Evolutionary conservation across 768 basidiomycete genomes (phyloP), one percentile per base, ranked within the genome.

Genomic region (Rhizopogon salebrosus): DNA sequence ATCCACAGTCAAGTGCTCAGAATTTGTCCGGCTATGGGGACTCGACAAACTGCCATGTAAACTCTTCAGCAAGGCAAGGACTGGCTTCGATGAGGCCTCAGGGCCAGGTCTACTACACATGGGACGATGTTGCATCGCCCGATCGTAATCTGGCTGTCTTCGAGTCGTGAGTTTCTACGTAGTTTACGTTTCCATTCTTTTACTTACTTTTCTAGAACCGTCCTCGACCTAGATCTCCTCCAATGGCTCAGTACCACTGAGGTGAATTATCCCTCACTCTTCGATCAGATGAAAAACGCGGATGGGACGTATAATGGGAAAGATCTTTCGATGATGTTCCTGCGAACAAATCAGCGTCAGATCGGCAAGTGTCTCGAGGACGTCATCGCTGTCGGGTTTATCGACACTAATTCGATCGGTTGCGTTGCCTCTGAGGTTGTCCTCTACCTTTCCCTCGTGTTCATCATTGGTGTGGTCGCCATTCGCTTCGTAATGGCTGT

Each of bases 401-500:
- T 99, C 65, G 95, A 98, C 72, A 91, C 90, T 52, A 87, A 86
- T 63, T 87, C 84, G 51, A 95, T 98, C 59, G 97, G 97, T 20
- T 99, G 97, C 62, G 91, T 98, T 54, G 95, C 95, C 6, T 97
- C 95, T 6, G 78, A 86, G 53, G 88, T 99, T 58, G 93, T 98
- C 35, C 87, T 98, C 53, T 95, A 93, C 68, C 78, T 95, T 52
- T 98, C 95, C 42, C 85, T 98, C 62, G 80, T 93, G 59, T 97
- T 98, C 80, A 98, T 99, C 67, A 87, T 95, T 57, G 95, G 95
- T 55, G 95, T 98, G 56, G 95, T 98, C 57, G 79, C 82, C 50
- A 93, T 97, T 67, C 90, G 93, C 34, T 99, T 98, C 73, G 75
- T 80, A 60, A 95, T 98, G 93, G 97, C 97, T 42, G 90, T 97